Base-by-base conservation (phyloP, 495 filamentous ascomycete genomes). In the Xylaria cubensis region DNA sequence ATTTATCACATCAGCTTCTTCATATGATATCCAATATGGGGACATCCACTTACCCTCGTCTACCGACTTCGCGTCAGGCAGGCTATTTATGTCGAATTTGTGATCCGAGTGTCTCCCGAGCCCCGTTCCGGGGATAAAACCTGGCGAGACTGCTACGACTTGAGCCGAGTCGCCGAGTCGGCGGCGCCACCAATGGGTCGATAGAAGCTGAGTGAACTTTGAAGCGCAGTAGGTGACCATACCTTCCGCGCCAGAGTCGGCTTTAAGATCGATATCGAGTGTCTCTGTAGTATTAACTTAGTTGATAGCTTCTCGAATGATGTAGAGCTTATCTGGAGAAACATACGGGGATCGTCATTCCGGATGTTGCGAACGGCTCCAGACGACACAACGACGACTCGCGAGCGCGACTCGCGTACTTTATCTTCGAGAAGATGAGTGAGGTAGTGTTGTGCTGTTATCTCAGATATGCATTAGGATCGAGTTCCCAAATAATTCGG, bases 121-220 rank as follows among this genome's bases (percentile, higher is more conserved):
- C 13, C 29, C 56, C 29, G 26, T 59, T 19, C 29, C 56, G 2
- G 13, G 9, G 56, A 36, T 21, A 17, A 36, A 36, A 1, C 56
- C 56, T 8, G 29, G 29, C 15, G 29, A 59, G 19, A 59, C 56
- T 9, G 56, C 56, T 36, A 59, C 15, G 9, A 59, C 56, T 36
- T 3, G 26, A 59, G 8, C 56, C 6, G 26, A 59, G 29, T 36
- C 34, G 15, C 56, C 56, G 9, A 36, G 56, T 10, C 56, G 56
- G 15, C 56, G 56, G 10, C 26, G 53, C 53, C 53, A 58, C 53
- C 53, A 58, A 32, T 58, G 53, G 24, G 53, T 32, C 15, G 53
- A 58, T 32, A 58, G 29, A 15, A 58, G 53, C 53, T 58, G 53
- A 7, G 53, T 13, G 17, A 58, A 58, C 53, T 58, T 58, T 10